Evolutionary conservation across 2,329 filamentous ascomycete species (phyloP).

Genomic region (Trichoderma breve): DNA sequence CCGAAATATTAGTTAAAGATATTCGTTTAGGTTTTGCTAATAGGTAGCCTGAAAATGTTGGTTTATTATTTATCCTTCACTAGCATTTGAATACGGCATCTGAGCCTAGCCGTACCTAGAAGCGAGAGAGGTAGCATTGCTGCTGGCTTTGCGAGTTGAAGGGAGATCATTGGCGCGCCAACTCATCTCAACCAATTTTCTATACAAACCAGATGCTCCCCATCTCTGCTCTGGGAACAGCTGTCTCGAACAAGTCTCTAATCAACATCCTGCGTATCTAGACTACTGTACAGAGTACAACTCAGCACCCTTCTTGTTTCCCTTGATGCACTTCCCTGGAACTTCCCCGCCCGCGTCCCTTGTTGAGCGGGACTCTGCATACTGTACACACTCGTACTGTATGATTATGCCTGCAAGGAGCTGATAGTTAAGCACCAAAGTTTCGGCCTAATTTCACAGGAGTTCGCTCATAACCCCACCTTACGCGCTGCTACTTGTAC

Average conservation of each 20-base stretch:
- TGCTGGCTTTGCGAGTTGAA: not conserved
- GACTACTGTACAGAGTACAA: too few relatives aligned
- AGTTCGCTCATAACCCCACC: not conserved
- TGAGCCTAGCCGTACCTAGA: not conserved
- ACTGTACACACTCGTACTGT: not conserved
- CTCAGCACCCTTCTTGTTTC: too few relatives aligned
- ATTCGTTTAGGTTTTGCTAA: not conserved
- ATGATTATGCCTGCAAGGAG: not conserved
- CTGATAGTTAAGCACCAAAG: not conserved
- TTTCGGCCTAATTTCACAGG: not conserved
- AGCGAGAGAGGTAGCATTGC: not conserved
- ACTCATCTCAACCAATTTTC: not conserved
- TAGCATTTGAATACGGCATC: not conserved
- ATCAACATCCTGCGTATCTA: not conserved
- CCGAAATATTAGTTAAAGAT: not conserved
- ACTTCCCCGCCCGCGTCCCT: not conserved
- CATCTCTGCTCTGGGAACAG: not conserved
- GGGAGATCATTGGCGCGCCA: not conserved
- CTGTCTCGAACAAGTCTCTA: not conserved
- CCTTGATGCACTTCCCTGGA: not conserved
- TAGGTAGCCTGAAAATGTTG: not conserved
- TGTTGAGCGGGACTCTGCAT: not conserved
- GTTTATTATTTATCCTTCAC: not conserved
- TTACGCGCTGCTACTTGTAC: not conserved
- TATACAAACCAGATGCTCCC: not conserved